Evolutionary conservation across 192 early-diverging fungal species (phyloP).

Genomic region (Dissophora ornata): DNA sequence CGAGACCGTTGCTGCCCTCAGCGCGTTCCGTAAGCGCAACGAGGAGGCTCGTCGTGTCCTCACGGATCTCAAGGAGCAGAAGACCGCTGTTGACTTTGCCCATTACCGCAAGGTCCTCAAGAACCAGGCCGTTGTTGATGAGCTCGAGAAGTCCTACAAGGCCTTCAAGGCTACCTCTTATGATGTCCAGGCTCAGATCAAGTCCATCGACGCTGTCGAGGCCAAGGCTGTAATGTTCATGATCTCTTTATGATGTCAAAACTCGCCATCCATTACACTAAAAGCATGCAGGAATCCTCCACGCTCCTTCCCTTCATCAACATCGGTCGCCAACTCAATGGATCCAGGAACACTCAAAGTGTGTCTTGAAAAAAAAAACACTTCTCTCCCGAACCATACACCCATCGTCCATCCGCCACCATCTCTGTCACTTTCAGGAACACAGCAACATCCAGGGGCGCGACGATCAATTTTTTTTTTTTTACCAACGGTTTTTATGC

Average conservation of each 20-base stretch:
- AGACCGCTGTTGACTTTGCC: slow-evolving; percentile 87
- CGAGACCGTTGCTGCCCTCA: slow-evolving; percentile 88
- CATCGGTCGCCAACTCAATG: no score
- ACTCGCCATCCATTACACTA: slow-evolving; percentile 1
- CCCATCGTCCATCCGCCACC: no score
- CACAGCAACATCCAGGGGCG: no score
- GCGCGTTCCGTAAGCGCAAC: slow-evolving; percentile 95
- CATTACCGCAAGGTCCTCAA: slow-evolving; percentile 87
- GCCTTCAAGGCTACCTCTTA: slow-evolving; percentile 84
- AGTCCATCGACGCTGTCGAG: slow-evolving; percentile 82
- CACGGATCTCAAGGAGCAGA: slow-evolving; percentile 84
- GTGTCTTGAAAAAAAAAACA: no score
- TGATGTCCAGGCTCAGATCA: slow-evolving; percentile 87
- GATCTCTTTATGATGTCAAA: no score
- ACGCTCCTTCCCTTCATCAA: no score
- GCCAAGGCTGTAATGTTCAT: slow-evolving; percentile 82
- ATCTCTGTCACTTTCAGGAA: no score
- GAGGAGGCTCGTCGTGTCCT: slow-evolving; percentile 89
- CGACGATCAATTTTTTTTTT: no score
- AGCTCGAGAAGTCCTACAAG: slow-evolving; percentile 88
- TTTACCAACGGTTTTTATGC: no score
- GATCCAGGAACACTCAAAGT: no score
- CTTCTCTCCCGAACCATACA: no score
- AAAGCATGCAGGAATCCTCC: no score
- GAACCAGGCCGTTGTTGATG: slow-evolving; percentile 91